A percentile compares a stretch with the other conserved stretches of the same genome.
phyloP scores from a whole-genome alignment of 75 land plant genomes.

The Pinus tabuliformis region DNA sequence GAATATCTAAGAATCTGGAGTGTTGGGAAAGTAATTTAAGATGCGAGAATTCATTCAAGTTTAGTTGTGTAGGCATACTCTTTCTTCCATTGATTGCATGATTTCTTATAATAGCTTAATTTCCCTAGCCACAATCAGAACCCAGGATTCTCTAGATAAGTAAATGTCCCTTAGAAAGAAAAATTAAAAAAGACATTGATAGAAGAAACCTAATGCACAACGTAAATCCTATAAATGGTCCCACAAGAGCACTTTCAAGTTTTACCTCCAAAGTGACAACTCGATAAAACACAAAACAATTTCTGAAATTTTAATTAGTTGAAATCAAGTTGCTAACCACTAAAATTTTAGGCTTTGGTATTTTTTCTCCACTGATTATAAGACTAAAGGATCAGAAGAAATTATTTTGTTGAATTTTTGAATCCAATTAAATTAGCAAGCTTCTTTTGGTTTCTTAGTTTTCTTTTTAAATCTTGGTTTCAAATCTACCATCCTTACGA shows the following conservation, averaged over 20 bases:
- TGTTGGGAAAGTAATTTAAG: background rate
- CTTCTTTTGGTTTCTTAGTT: background rate
- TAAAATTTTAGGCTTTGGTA: background rate
- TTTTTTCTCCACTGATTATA: background rate
- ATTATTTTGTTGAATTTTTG: background rate
- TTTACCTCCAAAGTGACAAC: background rate
- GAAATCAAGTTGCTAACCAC: background rate
- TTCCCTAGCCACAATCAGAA: background rate
- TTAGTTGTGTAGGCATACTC: too few species aligned
- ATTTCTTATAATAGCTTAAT: background rate
- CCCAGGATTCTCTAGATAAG: background rate
- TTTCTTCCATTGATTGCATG: background rate
- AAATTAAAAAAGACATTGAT: background rate
- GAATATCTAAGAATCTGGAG: background rate
- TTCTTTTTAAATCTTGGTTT: background rate
- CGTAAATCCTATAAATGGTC: too few species aligned
- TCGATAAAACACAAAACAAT: background rate
- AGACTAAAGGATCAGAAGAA: background rate
- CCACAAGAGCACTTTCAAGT: too few species aligned
- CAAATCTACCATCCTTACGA: background rate
- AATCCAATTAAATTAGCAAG: background rate
- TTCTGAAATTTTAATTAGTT: background rate
- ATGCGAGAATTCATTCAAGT: too few species aligned
- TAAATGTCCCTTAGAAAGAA: background rate
- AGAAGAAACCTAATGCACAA: background rate